Conservation (phyloP, 495 filamentous ascomycete species). For the Xylaria intraflava region DNA sequence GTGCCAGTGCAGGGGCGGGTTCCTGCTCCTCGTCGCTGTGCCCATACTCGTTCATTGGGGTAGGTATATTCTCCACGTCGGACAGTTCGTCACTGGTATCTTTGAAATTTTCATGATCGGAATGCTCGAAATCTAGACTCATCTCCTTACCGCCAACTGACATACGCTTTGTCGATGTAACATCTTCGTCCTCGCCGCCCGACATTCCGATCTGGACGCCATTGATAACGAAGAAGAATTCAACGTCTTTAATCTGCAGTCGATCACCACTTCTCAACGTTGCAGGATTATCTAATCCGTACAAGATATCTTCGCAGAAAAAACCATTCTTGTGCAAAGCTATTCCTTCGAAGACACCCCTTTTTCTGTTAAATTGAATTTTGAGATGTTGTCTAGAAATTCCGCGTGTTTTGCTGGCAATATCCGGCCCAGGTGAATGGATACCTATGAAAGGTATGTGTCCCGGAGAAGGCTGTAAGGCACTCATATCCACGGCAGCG, state of each 20-base stretch:
- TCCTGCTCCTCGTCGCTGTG: conserved; percentile 17
- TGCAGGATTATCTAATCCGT: conserved; percentile 53
- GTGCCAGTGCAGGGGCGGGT: neutral
- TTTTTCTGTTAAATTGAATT: conserved; percentile 72
- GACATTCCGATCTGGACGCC: conserved; percentile 64
- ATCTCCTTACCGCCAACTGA: conserved; percentile 52
- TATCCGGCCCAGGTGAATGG: conserved; percentile 59
- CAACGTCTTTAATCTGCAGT: conserved; percentile 74
- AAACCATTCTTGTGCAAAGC: conserved; percentile 81
- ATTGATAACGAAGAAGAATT: conserved; percentile 66
- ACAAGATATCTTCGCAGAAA: conserved; percentile 70
- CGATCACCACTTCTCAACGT: conserved; percentile 64
- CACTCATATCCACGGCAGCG: conserved; percentile 43
- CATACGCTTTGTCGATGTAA: conserved; percentile 36
- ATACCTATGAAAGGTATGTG: conserved; percentile 73
- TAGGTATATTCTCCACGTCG: conserved; percentile 24
- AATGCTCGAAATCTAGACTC: conserved; percentile 62
- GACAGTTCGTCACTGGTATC: conserved; percentile 48
- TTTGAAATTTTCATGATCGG: conserved; percentile 41
- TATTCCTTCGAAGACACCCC: conserved; percentile 68
- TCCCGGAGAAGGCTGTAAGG: conserved; percentile 50
- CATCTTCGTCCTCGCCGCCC: conserved; percentile 52
- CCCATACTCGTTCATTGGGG: conserved; percentile 15
- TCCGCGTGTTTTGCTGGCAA: conserved; percentile 55
- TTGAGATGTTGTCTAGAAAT: conserved; percentile 84